A percentile compares a stretch with the other conserved stretches of the same genome.
Evolutionary conservation across 495 filamentous ascomycete genomes (phyloP).

Genomic region (Aspergillus nidulans): DNA sequence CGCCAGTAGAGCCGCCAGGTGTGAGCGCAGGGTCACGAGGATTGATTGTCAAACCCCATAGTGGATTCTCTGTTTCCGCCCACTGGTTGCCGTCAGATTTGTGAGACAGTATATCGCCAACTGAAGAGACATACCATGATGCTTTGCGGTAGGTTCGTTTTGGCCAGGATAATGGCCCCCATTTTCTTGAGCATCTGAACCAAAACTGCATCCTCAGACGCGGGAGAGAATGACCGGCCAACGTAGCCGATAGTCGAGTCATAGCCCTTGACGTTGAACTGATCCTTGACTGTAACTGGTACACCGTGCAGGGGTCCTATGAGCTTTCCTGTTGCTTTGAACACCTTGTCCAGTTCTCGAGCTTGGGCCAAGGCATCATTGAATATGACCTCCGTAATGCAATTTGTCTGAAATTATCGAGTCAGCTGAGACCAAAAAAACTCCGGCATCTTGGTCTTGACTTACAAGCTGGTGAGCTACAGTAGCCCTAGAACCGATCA

Average conservation of each 20-base stretch:
- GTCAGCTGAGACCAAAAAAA: conserved; percentile 5
- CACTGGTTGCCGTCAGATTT: conserved; percentile 20
- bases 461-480: conserved; percentile 53
- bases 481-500: conserved; percentile 34
- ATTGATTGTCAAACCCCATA: conserved; percentile 51
- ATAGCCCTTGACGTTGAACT: conserved; percentile 59
- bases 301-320: conserved; percentile 63
- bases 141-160: conserved; percentile 57
- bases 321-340: conserved; percentile 37
- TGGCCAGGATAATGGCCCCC: conserved; percentile 55
- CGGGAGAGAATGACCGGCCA: conserved; percentile 46
- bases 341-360: conserved; percentile 48
- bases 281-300: conserved; percentile 61
- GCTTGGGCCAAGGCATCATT: conserved; percentile 56
- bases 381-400: conserved; percentile 62
- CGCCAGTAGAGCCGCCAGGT: conserved; percentile 59
- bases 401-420: conserved; percentile 42
- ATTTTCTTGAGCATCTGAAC: conserved; percentile 42
- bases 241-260: conserved; percentile 58
- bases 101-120: conserved; percentile 40
- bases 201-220: conserved; percentile 44
- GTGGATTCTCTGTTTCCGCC: conserved; percentile 52
- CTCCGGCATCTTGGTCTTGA: background rate
- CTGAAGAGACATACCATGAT: conserved; percentile 36
- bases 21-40: conserved; percentile 45